Evolutionary conservation across 2,329 filamentous ascomycete genomes (phyloP).

Genomic region (Cladosporium sp.): DNA sequence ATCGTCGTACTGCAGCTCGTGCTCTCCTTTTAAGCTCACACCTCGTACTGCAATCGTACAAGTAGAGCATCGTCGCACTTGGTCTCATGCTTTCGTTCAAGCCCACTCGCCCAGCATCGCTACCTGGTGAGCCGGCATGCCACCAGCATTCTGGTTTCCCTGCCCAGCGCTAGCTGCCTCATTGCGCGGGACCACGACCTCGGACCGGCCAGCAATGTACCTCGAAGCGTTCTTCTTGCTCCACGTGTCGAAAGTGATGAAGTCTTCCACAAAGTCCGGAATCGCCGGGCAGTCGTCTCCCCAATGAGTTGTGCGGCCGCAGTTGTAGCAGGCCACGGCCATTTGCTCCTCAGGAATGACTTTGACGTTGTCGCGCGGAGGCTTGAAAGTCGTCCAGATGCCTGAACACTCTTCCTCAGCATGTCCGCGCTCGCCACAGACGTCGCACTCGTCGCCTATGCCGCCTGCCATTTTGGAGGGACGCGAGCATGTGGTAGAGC

Average conservation of each 20-base stretch:
- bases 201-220: not conserved
- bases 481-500: constrained; percentile 15
- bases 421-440: constrained; percentile 28
- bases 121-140: constrained; percentile 15
- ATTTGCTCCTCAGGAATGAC: constrained; percentile 19
- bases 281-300: constrained; percentile 28
- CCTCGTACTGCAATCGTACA: not conserved
- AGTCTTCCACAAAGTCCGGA: constrained; percentile 21
- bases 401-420: constrained; percentile 31
- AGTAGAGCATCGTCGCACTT: not conserved
- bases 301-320: constrained; percentile 26
- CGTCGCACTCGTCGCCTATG: constrained; percentile 26
- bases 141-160: not conserved
- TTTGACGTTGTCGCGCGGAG: not conserved
- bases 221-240: constrained; percentile 15
- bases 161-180: constrained; percentile 13
- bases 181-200: not conserved
- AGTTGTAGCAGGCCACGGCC: constrained; percentile 28
- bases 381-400: constrained; percentile 28
- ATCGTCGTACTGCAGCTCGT: not conserved
- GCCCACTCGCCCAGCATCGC: constrained; percentile 20
- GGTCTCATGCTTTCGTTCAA: not conserved
- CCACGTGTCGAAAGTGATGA: constrained; percentile 20
- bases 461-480: constrained; percentile 16
- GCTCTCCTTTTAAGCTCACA: too few relatives aligned